Percentiles rank a stretch among this genome's conserved stretches.
These are phyloP conservation scores for Monosporascus sp. DNA, from an alignment of 2,329 filamentous ascomycete genomes.

Conservation along the genomic window DNA sequence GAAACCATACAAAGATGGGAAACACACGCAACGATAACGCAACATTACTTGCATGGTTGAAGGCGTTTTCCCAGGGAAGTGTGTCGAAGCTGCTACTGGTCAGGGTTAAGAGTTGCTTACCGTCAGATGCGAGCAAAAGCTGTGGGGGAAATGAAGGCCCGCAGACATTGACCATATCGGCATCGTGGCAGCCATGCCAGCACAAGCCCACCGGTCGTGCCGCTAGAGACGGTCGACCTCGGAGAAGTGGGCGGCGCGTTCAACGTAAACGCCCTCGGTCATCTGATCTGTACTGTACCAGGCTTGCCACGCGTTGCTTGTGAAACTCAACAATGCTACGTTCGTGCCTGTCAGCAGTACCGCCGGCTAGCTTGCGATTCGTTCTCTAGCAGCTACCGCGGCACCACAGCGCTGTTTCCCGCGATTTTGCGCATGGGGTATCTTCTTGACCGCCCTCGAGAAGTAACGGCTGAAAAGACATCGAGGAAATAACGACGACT, in stretches of 20 bases:
- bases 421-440: too few relatives aligned
- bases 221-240: conserved; percentile 24
- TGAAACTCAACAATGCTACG: conserved; percentile 23
- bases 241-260: conserved; percentile 18
- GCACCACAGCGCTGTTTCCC: too few relatives aligned
- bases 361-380: conserved; percentile 9
- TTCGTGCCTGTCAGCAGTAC: conserved; percentile 26
- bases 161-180: conserved; percentile 26
- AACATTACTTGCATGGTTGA: conserved; percentile 17
- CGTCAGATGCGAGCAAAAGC: conserved; percentile 18
- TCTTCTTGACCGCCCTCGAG: too few relatives aligned
- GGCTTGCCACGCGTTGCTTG: conserved; percentile 25
- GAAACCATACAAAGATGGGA: conserved; percentile 32
- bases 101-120: conserved; percentile 21
- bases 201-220: conserved; percentile 15
- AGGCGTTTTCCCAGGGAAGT: conserved; percentile 12
- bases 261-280: conserved; percentile 24
- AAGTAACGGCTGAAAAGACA: too few relatives aligned
- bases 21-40: conserved; percentile 27
- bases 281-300: conserved; percentile 21
- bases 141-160: conserved; percentile 16
- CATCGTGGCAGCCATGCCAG: conserved; percentile 31
- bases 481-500: too few relatives aligned
- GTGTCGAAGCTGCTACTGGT: conserved; percentile 24
- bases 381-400: too few relatives aligned